Evolutionary conservation across 2,329 filamentous ascomycete species (phyloP).

Genomic region (Colletotrichum horii): DNA sequence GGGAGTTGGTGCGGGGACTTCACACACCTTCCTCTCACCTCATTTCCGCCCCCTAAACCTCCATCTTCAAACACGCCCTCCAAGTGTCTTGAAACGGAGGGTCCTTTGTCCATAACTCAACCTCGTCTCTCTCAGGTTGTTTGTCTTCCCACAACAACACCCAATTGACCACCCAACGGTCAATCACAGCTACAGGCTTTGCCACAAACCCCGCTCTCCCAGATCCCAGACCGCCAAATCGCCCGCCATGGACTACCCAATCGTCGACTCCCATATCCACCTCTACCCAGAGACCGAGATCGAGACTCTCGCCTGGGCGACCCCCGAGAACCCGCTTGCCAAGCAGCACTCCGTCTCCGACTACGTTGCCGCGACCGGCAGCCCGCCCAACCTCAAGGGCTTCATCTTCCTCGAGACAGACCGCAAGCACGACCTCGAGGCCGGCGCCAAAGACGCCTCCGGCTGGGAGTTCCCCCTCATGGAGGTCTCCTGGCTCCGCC

Average conservation of each 20-base stretch:
- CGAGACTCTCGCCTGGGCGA: slow-evolving; percentile 73
- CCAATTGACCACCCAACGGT: not conserved
- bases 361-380: slow-evolving; percentile 56
- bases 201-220: not conserved
- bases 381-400: slow-evolving; percentile 57
- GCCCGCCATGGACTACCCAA: slow-evolving; percentile 49
- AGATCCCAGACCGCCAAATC: not conserved
- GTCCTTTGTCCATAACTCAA: not conserved
- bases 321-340: slow-evolving; percentile 61
- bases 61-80: not conserved
- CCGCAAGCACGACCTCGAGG: slow-evolving; percentile 64
- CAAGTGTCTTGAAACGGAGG: not conserved
- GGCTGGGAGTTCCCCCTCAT: slow-evolving; percentile 73
- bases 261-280: slow-evolving; percentile 93
- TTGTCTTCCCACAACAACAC: too few species aligned
- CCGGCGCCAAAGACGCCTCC: slow-evolving; percentile 47
- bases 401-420: slow-evolving; percentile 88
- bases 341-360: slow-evolving; percentile 69
- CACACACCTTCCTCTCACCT: not conserved
- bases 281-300: slow-evolving; percentile 77
- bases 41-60: not conserved
- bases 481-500: slow-evolving; percentile 73
- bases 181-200: not conserved
- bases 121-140: not conserved
- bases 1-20: slow-evolving; percentile 15